Percentiles rank a stretch among this genome's conserved stretches.
Evolutionary conservation across 2,329 filamentous ascomycete genomes (phyloP).

Genomic region (Penicillium occitanis): DNA sequence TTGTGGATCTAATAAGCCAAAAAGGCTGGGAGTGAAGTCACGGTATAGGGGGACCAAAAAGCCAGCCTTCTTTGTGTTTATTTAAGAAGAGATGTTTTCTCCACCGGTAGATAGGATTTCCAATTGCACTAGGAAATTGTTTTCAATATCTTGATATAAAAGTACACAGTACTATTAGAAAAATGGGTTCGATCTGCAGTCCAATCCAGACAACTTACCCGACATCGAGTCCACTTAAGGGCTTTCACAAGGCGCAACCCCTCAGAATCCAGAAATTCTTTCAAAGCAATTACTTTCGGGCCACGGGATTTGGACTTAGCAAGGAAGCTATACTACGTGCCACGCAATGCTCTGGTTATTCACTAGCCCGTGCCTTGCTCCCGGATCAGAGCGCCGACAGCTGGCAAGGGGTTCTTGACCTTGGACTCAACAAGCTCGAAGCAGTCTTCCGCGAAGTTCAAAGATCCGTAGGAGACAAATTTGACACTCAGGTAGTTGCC

Average conservation of each 20-base stretch:
- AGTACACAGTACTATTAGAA: not conserved
- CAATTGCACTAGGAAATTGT: too few species aligned
- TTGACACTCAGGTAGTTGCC: not conserved
- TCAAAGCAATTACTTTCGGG: not conserved
- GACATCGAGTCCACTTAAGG: not conserved
- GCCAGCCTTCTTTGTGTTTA: not conserved
- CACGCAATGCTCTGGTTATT: not conserved
- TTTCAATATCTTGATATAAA: not conserved
- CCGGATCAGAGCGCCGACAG: not conserved
- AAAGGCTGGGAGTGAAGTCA: not conserved
- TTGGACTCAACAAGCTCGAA: not conserved
- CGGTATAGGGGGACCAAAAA: not conserved
- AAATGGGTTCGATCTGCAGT: not conserved
- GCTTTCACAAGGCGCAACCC: not conserved
- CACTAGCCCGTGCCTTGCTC: not conserved
- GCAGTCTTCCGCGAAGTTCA: not conserved
- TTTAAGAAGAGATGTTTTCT: not conserved
- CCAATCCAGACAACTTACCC: not conserved
- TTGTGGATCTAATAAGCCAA: not conserved
- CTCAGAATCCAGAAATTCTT: not conserved
- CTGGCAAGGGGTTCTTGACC: not conserved
- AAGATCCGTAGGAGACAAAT: not conserved
- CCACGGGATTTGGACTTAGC: not conserved
- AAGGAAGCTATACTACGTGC: not conserved
- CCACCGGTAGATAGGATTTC: not conserved